Evolutionary conservation across 306 rosid species (phyloP).

Genomic region (Benincasa hispida): DNA sequence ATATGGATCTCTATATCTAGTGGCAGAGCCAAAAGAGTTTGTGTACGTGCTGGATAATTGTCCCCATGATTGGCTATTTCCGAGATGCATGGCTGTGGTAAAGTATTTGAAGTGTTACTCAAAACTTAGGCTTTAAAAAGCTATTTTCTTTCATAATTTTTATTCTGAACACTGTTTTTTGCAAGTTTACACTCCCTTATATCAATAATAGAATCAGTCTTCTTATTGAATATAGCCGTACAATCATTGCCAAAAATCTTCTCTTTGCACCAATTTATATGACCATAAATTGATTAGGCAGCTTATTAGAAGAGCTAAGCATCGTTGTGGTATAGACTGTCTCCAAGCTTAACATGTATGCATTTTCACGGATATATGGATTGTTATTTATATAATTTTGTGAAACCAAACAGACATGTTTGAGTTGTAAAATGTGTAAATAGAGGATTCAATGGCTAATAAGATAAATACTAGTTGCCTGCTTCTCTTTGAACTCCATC

Average conservation of each 20-base stretch:
- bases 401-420: not conserved
- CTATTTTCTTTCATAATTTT: too few species aligned
- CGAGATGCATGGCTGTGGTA: constrained; percentile 81
- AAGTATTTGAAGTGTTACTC: not conserved
- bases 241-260: not conserved
- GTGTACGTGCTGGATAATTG: constrained; percentile 77
- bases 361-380: not conserved
- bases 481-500: not conserved
- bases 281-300: too few species aligned
- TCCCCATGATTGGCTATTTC: constrained; percentile 97
- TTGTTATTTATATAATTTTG: not conserved
- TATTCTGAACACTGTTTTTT: not conserved
- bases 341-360: not conserved
- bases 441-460: not conserved
- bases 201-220: not conserved
- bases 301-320: not conserved
- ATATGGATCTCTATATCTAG: constrained; percentile 29
- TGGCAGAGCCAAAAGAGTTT: constrained; percentile 39
- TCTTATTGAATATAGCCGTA: not conserved
- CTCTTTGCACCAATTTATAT: too few species aligned
- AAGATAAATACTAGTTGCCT: not conserved
- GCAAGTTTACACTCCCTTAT: not conserved
- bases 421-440: not conserved
- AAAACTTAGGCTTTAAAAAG: too few species aligned
- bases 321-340: not conserved